phyloP scores from a whole-genome alignment of 2,329 filamentous ascomycete species.

The Stagonosporopsis cucurbitacearum region DNA sequence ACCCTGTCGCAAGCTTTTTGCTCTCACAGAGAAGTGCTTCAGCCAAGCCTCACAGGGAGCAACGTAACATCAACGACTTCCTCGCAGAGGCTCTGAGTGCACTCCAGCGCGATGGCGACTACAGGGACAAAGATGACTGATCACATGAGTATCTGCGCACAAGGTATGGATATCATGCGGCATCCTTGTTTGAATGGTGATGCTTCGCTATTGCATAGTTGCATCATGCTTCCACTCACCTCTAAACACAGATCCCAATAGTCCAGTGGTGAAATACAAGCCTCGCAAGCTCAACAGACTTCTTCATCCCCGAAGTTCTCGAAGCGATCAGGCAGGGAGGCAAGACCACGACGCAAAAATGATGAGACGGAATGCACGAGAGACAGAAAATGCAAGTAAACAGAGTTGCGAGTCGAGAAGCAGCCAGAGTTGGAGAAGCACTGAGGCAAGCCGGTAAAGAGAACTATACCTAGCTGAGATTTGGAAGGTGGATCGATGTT shows the following conservation, averaged over 20 bases:
- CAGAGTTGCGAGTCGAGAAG: slow-evolving; percentile 8
- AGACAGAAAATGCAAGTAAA: slow-evolving; percentile 15
- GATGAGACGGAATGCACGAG: slow-evolving; percentile 7
- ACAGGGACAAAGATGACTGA: slow-evolving; percentile 18
- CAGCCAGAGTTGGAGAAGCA: slow-evolving; percentile 5
- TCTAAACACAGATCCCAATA: slow-evolving; percentile 10
- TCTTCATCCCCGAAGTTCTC: slow-evolving; percentile 13
- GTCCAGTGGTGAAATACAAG: slow-evolving; percentile 14
- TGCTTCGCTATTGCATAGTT: neutral
- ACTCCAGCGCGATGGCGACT: slow-evolving; percentile 5
- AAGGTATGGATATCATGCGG: neutral
- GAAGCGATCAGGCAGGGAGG: slow-evolving; percentile 6
- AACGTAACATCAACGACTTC: neutral
- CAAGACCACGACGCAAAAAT: slow-evolving; percentile 9
- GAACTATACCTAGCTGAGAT: neutral
- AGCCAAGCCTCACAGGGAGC: neutral
- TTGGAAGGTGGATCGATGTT: slow-evolving; percentile 4
- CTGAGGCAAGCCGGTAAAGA: slow-evolving; percentile 5
- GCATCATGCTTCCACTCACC: neutral
- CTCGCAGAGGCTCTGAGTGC: neutral
- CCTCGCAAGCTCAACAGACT: slow-evolving; percentile 12
- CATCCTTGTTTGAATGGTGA: neutral
- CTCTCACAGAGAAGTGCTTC: neutral
- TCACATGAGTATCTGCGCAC: slow-evolving; percentile 17
- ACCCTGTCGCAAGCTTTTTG: neutral